These are phyloP conservation scores for Gymnopilus dilepis DNA, from an alignment of 768 basidiomycete genomes.

Conservation along the genomic window DNA sequence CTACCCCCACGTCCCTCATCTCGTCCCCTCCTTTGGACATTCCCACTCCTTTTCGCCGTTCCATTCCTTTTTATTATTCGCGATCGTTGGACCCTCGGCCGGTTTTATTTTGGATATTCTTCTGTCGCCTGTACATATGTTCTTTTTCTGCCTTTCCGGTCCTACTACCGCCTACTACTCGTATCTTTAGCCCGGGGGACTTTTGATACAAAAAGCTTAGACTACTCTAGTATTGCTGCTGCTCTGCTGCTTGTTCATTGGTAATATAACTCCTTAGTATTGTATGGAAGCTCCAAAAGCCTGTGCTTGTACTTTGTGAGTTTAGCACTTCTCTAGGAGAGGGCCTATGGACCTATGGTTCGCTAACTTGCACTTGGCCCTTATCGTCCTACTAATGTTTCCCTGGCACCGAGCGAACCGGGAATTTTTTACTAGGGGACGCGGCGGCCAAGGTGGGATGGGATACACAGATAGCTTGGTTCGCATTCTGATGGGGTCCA, in stretches of 20 bases:
- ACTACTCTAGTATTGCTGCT: constrained; percentile 21
- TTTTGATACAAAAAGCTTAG: constrained; percentile 9
- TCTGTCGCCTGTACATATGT: constrained; percentile 4
- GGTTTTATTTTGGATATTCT: constrained; percentile 10
- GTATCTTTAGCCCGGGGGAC: neutral
- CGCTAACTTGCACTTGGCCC: too few species aligned
- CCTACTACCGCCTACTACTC: neutral
- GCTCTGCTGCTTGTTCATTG: constrained; percentile 1
- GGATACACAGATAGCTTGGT: neutral
- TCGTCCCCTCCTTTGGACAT: constrained; percentile 11
- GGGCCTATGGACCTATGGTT: too few species aligned
- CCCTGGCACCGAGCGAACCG: neutral
- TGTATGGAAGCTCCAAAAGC: neutral
- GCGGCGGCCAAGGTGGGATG: neutral
- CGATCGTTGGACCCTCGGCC: neutral
- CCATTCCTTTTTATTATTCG: neutral
- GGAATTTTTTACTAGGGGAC: neutral
- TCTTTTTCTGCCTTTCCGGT: neutral
- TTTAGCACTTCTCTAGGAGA: neutral
- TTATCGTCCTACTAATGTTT: neutral
- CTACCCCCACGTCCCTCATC: constrained; percentile 6
- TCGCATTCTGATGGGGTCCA: neutral
- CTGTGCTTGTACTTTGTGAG: neutral
- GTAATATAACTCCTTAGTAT: constrained; percentile 16
- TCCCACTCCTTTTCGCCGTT: constrained; percentile 6